Conservation (phyloP, 2,329 filamentous ascomycete species). For the Diplodia seriata region DNA sequence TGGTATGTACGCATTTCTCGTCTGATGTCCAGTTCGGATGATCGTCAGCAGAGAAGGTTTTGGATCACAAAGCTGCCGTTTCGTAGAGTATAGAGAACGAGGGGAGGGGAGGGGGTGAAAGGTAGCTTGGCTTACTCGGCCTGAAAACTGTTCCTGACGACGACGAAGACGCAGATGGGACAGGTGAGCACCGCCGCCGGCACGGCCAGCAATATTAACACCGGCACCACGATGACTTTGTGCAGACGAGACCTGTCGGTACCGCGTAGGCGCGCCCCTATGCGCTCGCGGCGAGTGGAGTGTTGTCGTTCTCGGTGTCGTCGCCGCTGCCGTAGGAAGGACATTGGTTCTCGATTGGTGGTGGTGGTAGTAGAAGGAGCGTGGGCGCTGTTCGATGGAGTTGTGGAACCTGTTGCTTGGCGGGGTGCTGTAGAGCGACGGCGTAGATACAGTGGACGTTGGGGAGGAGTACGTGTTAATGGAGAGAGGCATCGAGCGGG, state of each 20-base stretch:
- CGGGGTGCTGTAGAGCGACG: neutral
- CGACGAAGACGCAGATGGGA: neutral
- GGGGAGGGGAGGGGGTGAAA: too few relatives aligned
- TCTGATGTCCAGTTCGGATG: neutral
- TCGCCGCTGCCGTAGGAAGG: neutral
- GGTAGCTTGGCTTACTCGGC: neutral
- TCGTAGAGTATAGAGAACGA: neutral
- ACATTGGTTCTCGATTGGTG: neutral
- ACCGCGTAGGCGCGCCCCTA: neutral
- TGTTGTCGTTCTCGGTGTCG: neutral
- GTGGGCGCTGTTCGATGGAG: neutral
- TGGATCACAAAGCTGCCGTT: too few relatives aligned
- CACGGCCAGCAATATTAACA: neutral
- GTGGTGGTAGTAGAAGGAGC: neutral
- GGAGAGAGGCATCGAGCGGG: neutral
- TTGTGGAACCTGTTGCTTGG: neutral
- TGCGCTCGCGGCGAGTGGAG: neutral
- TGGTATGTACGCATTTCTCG: constrained; percentile 5
- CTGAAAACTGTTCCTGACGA: neutral
- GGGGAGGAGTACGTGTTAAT: neutral
- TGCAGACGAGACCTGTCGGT: neutral
- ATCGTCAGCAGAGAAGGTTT: too few relatives aligned
- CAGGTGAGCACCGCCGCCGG: constrained; percentile 5
- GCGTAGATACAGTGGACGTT: neutral
- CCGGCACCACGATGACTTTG: neutral